Base-by-base conservation (phyloP, 768 basidiomycete genomes). In the Rhodocollybia butyracea region DNA sequence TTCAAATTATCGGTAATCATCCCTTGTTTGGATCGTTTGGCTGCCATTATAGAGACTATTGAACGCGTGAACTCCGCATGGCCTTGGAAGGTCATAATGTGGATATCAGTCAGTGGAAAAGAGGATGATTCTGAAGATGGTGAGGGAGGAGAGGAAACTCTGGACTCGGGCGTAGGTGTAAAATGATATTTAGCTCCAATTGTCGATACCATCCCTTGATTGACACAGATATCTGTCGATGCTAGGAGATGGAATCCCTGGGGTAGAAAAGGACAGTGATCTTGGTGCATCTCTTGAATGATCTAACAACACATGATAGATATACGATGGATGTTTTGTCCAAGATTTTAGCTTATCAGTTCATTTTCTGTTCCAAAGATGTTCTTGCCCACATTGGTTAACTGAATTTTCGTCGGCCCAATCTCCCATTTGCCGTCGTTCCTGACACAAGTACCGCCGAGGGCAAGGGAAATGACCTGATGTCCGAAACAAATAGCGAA, bases 401-500 rank as follows among this genome's bases (percentile, higher is more conserved):
- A 77, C 24, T 77, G 65, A 17, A 94, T 61, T 6, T 75, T 69
- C 1, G 86, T 89, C 2, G 86, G 82, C 2, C 94, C 88, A 21
- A 92, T 76, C 68, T 98, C 96, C 94, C 94, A 98, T 31, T 69
- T 76, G 1, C 79, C 80, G 19, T 67, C 65, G 63, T 91, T 94
- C 17, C 71, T 80, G 1, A 85, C 83, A 59, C 84, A 87, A 56
- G 77, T 66, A 8, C 84, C 87, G 10, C 89, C 94, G 32, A 92
- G 74, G 0, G 94, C 93, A 13, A 86, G 77, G 2, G 86, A 80
- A 56, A 96, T 62, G 62, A 92, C 86, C 61, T 94, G 92, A 69
- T 94, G 92, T 0, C 92, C 94, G 61, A 94, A 98, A 68, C 95
- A 98, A 48, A 97, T 89, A 85, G 87, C 94, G 31, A 95, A 81